These are phyloP conservation scores for Aspergillus sp. DNA, from an alignment of 2,329 filamentous ascomycete genomes.

Conservation along the genomic window DNA sequence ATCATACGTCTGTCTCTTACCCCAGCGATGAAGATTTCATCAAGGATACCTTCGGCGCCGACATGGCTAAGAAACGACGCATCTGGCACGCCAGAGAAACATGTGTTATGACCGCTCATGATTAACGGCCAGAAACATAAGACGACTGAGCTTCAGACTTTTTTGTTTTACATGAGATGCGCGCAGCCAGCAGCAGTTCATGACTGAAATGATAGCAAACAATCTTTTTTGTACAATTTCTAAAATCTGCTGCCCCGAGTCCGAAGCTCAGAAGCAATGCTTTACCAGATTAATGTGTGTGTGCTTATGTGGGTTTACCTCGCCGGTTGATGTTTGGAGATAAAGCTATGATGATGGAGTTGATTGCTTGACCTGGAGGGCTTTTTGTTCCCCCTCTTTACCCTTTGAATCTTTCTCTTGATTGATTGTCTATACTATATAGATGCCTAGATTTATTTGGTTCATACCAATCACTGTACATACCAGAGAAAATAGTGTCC, in stretches of 20 bases:
- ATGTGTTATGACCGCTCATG: slow-evolving; percentile 44
- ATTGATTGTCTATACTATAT: slow-evolving; percentile 1
- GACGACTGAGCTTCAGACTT: background rate
- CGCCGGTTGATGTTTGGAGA: slow-evolving; percentile 1
- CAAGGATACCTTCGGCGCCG: slow-evolving; percentile 40
- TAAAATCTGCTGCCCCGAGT: background rate
- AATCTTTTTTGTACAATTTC: slow-evolving; percentile 1
- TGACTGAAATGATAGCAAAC: slow-evolving; percentile 1
- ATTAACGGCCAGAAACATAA: slow-evolving; percentile 17
- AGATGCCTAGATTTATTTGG: slow-evolving; percentile 7
- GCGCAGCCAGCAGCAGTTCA: background rate
- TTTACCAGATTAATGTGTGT: background rate
- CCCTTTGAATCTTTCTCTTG: background rate
- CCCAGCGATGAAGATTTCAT: slow-evolving; percentile 30
- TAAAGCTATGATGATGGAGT: background rate
- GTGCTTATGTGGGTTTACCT: background rate
- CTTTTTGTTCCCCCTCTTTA: background rate
- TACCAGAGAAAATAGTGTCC: slow-evolving; percentile 2
- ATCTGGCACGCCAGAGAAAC: slow-evolving; percentile 48
- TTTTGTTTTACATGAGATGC: background rate
- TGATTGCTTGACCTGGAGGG: background rate
- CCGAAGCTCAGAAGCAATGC: background rate
- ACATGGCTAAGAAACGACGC: slow-evolving; percentile 39
- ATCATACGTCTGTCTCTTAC: slow-evolving; percentile 9
- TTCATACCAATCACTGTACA: slow-evolving; percentile 13